Conservation (phyloP, 495 filamentous ascomycete genomes). For the Trichoderma erinaceum region DNA sequence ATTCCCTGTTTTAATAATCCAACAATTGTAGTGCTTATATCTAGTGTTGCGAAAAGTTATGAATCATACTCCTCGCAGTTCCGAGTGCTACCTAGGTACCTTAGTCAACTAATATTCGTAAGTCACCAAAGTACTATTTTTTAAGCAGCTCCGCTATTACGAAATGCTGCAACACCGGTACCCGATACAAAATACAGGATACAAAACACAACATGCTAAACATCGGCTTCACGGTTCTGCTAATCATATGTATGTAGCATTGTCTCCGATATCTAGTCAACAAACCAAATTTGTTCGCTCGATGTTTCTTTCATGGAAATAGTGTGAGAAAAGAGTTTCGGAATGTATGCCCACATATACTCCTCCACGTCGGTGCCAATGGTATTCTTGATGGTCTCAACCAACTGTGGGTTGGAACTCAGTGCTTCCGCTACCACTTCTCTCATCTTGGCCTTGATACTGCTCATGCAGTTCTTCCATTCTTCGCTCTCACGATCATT, state of each 20-base stretch:
- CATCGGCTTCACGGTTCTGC: background rate
- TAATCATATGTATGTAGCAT: background rate
- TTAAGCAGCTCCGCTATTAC: too few species aligned
- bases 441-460: background rate
- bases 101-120: too few species aligned
- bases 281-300: background rate
- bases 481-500: background rate
- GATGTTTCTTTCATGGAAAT: background rate
- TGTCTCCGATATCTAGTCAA: background rate
- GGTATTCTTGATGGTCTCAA: background rate
- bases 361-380: background rate
- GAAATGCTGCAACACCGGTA: too few species aligned
- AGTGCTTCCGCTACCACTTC: background rate
- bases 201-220: too few species aligned
- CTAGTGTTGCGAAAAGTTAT: too few species aligned
- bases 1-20: too few species aligned
- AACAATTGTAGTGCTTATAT: too few species aligned
- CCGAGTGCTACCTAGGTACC: too few species aligned
- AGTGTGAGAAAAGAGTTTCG: background rate
- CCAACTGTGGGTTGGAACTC: background rate
- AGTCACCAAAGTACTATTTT: too few species aligned
- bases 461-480: background rate
- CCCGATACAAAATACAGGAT: background rate
- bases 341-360: background rate
- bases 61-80: too few species aligned